Evolutionary conservation across 352 stramenopile genomes (phyloP).

Genomic region (Plasmopara viticola): DNA sequence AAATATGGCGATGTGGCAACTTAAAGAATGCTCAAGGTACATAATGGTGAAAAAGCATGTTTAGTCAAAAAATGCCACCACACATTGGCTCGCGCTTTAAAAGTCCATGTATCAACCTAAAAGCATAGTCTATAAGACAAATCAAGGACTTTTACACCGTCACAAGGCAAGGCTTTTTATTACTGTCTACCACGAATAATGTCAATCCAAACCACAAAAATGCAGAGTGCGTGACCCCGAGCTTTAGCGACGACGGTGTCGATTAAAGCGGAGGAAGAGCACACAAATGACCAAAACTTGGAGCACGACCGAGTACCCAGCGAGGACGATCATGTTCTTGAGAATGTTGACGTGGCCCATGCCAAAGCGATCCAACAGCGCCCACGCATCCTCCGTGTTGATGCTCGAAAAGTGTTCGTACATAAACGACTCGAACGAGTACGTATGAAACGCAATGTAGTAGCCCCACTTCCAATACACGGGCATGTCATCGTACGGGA

Average conservation of each 20-base stretch:
- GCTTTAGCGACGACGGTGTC: conserved; percentile 27
- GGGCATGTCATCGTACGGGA: conserved; percentile 54
- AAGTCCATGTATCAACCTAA: too few species aligned
- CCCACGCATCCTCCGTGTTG: conserved; percentile 18
- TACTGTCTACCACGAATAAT: too few species aligned
- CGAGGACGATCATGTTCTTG: conserved; percentile 54
- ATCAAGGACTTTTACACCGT: too few species aligned
- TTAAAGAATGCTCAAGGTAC: too few species aligned
- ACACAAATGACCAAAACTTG: conserved; percentile 45
- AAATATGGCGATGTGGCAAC: too few species aligned
- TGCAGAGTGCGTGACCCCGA: too few species aligned
- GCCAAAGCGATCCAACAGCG: conserved; percentile 37
- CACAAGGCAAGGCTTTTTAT: too few species aligned
- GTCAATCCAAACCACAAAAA: too few species aligned
- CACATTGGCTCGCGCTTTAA: too few species aligned
- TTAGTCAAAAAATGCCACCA: too few species aligned
- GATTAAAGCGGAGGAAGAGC: conserved; percentile 33
- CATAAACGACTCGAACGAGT: conserved; percentile 83
- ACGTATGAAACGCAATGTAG: conserved; percentile 86
- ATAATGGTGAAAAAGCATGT: too few species aligned
- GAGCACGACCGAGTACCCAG: conserved; percentile 36
- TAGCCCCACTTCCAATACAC: conserved; percentile 78
- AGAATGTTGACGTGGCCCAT: conserved; percentile 52
- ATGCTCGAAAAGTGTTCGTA: conserved; percentile 60
- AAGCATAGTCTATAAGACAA: too few species aligned